Evolutionary conservation across 345 rosid genomes (phyloP).

Genomic region (Viola odorata): DNA sequence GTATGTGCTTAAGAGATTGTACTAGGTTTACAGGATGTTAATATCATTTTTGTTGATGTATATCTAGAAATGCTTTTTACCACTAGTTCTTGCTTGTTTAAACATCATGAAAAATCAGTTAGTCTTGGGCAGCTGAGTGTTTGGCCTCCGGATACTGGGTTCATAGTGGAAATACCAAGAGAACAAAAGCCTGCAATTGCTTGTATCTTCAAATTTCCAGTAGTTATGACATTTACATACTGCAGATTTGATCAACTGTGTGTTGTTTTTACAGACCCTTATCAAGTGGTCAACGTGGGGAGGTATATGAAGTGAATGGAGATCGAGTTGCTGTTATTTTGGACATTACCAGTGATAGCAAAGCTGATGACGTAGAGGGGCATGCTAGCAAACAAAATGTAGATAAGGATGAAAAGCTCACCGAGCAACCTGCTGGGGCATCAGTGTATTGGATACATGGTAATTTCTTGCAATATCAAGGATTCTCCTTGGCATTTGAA

Average conservation of each 20-base stretch:
- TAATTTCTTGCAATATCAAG: conserved; percentile 18
- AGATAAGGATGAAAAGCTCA: conserved; percentile 41
- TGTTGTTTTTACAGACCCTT: conserved; percentile 49
- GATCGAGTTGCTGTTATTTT: conserved; percentile 68
- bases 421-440: conserved; percentile 39
- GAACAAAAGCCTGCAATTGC: no score
- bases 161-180: no score
- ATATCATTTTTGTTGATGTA: no score
- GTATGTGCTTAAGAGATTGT: no score
- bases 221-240: neutral
- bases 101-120: no score
- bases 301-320: conserved; percentile 73
- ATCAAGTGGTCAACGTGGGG: conserved; percentile 79
- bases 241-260: neutral
- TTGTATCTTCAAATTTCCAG: neutral
- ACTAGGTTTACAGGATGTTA: neutral
- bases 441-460: conserved; percentile 77
- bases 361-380: conserved; percentile 32
- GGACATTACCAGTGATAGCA: conserved; percentile 40
- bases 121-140: no score
- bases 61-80: no score
- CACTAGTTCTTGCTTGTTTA: no score
- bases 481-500: neutral
- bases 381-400: no score
- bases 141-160: no score